Percentiles rank a stretch among this genome's conserved stretches.
phyloP scores from a whole-genome alignment of 73 alveolate species.

The Paramecium octaurelia region DNA sequence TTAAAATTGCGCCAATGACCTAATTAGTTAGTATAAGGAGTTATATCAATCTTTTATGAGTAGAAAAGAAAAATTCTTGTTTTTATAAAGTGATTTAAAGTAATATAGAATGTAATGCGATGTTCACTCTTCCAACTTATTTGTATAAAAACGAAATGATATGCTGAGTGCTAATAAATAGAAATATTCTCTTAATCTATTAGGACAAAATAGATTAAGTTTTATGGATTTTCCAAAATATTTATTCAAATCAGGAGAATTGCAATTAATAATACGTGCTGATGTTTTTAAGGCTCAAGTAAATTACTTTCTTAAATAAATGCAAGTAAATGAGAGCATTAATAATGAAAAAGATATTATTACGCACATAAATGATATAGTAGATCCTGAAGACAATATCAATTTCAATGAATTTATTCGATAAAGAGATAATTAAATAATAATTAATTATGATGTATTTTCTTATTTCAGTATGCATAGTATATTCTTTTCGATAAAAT shows the following conservation, averaged over 20 bases:
- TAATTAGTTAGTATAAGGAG: not conserved
- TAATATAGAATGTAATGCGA: not conserved
- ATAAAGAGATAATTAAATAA: constrained; percentile 4
- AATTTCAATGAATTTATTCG: constrained; percentile 19
- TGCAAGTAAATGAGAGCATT: not conserved
- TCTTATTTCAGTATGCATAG: not conserved
- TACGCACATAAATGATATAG: not conserved
- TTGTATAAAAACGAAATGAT: not conserved
- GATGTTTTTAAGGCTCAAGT: not conserved
- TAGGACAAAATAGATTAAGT: not conserved
- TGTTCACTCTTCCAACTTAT: not conserved
- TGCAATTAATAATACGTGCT: not conserved
- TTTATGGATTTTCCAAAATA: not conserved
- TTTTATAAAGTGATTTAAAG: not conserved
- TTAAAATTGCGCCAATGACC: not conserved
- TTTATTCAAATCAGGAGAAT: not conserved
- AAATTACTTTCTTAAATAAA: not conserved
- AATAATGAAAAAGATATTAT: not conserved
- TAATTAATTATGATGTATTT: constrained; percentile 11
- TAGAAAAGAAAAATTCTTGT: not conserved
- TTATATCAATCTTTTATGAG: not conserved
- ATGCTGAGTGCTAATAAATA: not conserved
- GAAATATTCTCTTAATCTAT: not conserved
- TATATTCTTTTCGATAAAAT: not conserved
- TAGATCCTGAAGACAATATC: not conserved